Evolutionary conservation across 257 asterid genomes (phyloP), one percentile per base, ranked within the genome.

Genomic region (Primulina eburnea): DNA sequence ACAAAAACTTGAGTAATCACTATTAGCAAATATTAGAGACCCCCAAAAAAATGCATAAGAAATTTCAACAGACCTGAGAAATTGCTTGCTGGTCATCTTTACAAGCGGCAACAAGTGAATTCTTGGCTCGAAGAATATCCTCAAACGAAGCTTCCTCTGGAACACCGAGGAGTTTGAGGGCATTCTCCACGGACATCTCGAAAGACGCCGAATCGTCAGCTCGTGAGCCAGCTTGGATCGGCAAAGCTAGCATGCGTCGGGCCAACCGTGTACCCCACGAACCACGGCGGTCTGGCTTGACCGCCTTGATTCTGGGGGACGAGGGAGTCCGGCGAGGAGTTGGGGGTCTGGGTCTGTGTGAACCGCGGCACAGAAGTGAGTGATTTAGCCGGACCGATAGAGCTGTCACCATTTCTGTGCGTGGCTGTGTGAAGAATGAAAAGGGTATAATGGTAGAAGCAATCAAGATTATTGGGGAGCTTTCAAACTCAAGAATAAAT

Each of bases 171-270:
- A 94, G 79, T 72, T 88, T 88, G 73, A 91, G 83, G 21, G 99
- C 99, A 84, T 68, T 91, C 90, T 94, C 99, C 67, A 92, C 84
- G 6, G 99, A 86, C 99, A 94, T 94, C 86, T 94, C 99, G 74
- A 72, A 94, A 43, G 94, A 87, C 75, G 84, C 95, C n/a, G 95
- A 85, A 78, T 94, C 99, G 16, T 94, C 99, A 28, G 99, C 99
- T 70, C 97, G 82, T 17, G 95, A 94, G 57, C 97, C 88, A 38
- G 99, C 96, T 76, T 69, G 82, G 29, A 82, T 77, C 53, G 86
- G 82, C 67, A 91, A 72, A 20, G 83, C 82, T 40, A 82, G 50
- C 17, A 73, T 29, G 68, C 90, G 89, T 74, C 89, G 89, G 57
- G 75, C 64, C 77, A 73, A 68, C 32, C 81, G 43, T 63, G 67